These are phyloP conservation scores for Trichosanthes cucumerina DNA, from an alignment of 306 rosid species.

Conservation along the genomic window DNA sequence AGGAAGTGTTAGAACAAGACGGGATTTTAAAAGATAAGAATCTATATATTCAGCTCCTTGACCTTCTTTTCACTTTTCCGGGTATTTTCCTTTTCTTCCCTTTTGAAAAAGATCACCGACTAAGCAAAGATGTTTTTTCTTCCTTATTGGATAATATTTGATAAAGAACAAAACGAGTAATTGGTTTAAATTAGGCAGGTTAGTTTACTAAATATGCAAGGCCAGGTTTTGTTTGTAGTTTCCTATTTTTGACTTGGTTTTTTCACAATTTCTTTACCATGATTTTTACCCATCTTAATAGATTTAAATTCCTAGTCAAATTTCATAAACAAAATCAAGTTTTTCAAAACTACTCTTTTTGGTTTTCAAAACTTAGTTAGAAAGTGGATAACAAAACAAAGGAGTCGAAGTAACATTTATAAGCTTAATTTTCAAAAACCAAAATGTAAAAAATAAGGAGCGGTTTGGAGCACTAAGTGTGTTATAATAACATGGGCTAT, in stretches of 20 bases:
- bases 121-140: neutral
- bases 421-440: neutral
- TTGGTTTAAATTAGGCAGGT: neutral
- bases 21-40: neutral
- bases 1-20: conserved; percentile 20
- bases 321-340: neutral
- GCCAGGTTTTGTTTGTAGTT: neutral
- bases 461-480: no score
- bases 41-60: neutral
- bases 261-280: neutral
- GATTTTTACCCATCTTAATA: neutral
- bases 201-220: neutral
- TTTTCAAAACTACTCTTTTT: neutral
- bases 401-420: neutral
- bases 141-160: neutral
- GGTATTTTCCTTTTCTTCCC: neutral
- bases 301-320: neutral
- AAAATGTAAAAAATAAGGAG: no score
- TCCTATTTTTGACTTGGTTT: neutral
- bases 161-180: neutral
- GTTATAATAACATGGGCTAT: no score
- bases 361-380: neutral
- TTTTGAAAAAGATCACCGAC: neutral
- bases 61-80: neutral
- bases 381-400: neutral